Evolutionary conservation across 805 yeast species (phyloP).

Genomic region (Sugiyamaella marilandica): DNA sequence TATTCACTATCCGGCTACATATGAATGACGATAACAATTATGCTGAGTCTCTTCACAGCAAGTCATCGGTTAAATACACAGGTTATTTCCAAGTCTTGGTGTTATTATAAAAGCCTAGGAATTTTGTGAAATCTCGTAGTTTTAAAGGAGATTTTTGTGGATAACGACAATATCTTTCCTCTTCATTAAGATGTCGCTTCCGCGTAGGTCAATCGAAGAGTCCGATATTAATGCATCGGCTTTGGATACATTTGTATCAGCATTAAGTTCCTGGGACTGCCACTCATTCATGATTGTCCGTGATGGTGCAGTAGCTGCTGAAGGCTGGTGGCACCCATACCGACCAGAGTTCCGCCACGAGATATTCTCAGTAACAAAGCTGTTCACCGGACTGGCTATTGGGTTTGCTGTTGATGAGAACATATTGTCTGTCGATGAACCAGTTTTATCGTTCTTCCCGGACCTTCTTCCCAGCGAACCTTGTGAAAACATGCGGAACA

Average conservation of each 20-base stretch:
- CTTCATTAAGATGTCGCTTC: background rate
- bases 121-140: too few species aligned
- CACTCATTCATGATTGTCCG: conserved; percentile 8
- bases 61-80: too few species aligned
- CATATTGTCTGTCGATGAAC: conserved; percentile 11
- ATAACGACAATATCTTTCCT: too few species aligned
- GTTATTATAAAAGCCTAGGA: too few species aligned
- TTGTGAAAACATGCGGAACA: conserved; percentile 11
- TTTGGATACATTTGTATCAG: background rate
- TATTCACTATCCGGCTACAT: too few species aligned
- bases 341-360: conserved; percentile 9
- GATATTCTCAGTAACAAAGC: conserved; percentile 14
- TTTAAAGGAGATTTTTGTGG: too few species aligned
- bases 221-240: background rate
- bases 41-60: too few species aligned
- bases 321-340: conserved; percentile 28
- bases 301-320: conserved; percentile 10
- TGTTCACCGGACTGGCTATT: conserved; percentile 14
- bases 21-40: too few species aligned
- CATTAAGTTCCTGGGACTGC: background rate
- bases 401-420: conserved; percentile 17
- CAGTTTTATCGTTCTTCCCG: conserved; percentile 5
- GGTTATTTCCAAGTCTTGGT: too few species aligned
- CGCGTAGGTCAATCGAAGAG: background rate
- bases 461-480: conserved; percentile 11